Evolutionary conservation across 768 basidiomycete genomes (phyloP).

Genomic region (Cystoderma amianthinum): DNA sequence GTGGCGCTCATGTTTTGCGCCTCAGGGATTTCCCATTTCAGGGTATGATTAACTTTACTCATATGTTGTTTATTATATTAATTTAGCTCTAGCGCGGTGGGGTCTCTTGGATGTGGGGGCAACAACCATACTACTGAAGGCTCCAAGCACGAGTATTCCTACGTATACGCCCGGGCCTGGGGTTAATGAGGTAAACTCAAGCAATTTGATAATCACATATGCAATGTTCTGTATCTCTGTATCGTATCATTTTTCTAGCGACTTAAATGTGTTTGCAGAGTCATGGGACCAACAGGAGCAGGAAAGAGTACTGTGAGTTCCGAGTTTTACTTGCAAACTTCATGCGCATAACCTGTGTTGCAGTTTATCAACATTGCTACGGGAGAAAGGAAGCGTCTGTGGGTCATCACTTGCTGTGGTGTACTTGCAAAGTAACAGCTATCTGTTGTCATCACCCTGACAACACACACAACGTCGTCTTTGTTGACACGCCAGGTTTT

Average conservation of each 20-base stretch:
- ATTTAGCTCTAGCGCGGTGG: too few relatives aligned
- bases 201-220: conserved; percentile 11
- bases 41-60: too few relatives aligned
- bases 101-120: too few relatives aligned
- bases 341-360: not conserved
- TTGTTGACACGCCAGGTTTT: conserved; percentile 24
- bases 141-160: not conserved
- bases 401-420: conserved; percentile 14
- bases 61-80: too few relatives aligned
- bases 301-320: conserved; percentile 16
- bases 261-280: conserved; percentile 5
- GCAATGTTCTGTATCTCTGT: conserved; percentile 1
- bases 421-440: conserved; percentile 12
- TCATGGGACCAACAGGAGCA: conserved; percentile 17
- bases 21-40: too few relatives aligned
- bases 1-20: too few relatives aligned
- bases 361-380: conserved; percentile 19
- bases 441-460: conserved; percentile 9
- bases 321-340: not conserved
- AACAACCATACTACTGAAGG: too few relatives aligned
- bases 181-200: not conserved
- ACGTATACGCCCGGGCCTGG: not conserved
- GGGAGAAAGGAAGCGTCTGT: conserved; percentile 9
- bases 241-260: too few relatives aligned
- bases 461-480: conserved; percentile 9